phyloP scores from a whole-genome alignment of 805 yeast species.

The Ogataea siamensis region DNA sequence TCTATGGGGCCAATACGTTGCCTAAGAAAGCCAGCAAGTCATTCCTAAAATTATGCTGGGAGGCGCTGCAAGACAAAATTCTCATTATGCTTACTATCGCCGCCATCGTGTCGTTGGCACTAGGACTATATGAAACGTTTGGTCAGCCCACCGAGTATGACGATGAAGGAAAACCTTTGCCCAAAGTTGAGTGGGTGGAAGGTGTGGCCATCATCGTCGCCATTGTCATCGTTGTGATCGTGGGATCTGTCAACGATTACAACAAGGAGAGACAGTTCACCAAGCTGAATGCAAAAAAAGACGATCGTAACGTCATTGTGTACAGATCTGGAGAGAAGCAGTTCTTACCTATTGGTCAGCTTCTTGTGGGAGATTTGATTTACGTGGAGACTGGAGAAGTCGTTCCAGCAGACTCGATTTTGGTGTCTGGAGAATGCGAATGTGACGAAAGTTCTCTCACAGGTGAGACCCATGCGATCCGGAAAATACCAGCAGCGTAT shows the following conservation, averaged over 20 bases:
- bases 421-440: constrained; percentile 72
- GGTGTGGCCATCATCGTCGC: constrained; percentile 97
- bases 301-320: constrained; percentile 75
- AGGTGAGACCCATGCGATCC: constrained; percentile 87
- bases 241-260: constrained; percentile 94
- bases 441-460: constrained; percentile 92
- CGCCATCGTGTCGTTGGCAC: constrained; percentile 82
- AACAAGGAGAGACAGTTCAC: constrained; percentile 95
- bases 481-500: constrained; percentile 55
- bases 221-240: constrained; percentile 82
- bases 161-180: constrained; percentile 70
- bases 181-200: constrained; percentile 96
- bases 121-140: constrained; percentile 90
- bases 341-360: constrained; percentile 66
- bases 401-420: constrained; percentile 81
- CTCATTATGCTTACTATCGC: constrained; percentile 80
- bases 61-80: constrained; percentile 89
- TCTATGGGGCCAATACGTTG: constrained; percentile 66
- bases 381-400: constrained; percentile 91
- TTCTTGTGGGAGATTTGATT: constrained; percentile 84
- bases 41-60: constrained; percentile 65
- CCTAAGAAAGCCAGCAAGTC: constrained; percentile 74
- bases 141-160: constrained; percentile 80
- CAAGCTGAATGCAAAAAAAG: constrained; percentile 82
- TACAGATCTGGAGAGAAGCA: constrained; percentile 68